phyloP scores from a whole-genome alignment of 2,329 filamentous ascomycete genomes.

The Colletotrichum cuscutae region DNA sequence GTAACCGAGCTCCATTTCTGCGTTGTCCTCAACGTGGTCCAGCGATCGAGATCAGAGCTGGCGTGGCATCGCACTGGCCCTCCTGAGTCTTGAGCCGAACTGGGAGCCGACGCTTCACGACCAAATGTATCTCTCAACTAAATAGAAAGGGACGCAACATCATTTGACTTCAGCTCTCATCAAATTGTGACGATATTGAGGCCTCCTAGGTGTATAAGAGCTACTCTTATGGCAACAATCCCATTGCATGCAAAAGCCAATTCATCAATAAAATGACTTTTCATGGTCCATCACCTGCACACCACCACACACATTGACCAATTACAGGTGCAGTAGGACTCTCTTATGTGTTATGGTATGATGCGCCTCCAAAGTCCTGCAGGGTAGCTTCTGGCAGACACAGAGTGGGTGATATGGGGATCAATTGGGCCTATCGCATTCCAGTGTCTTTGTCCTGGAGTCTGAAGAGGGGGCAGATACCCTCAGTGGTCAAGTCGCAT shows the following conservation, averaged over 20 bases:
- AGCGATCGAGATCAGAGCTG: not conserved
- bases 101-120: not conserved
- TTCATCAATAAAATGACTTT: not conserved
- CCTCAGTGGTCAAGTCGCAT: not conserved
- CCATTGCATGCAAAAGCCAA: not conserved
- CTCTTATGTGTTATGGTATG: not conserved
- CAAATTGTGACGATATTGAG: not conserved
- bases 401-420: not conserved
- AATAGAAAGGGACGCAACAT: not conserved
- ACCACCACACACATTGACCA: not conserved
- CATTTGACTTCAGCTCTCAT: not conserved
- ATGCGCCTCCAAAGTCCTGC: not conserved
- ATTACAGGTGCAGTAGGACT: not conserved
- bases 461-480: not conserved
- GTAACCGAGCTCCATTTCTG: not conserved
- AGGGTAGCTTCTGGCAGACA: not conserved
- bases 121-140: not conserved
- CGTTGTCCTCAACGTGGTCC: not conserved
- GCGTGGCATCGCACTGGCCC: not conserved
- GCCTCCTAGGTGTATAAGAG: not conserved
- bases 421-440: not conserved
- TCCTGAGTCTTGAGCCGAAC: too few relatives aligned
- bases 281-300: not conserved
- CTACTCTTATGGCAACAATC: not conserved
- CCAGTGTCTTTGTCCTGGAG: not conserved